These are phyloP conservation scores for Diutina scorzettiae DNA, from an alignment of 1,139 yeast genomes.

Conservation along the genomic window DNA sequence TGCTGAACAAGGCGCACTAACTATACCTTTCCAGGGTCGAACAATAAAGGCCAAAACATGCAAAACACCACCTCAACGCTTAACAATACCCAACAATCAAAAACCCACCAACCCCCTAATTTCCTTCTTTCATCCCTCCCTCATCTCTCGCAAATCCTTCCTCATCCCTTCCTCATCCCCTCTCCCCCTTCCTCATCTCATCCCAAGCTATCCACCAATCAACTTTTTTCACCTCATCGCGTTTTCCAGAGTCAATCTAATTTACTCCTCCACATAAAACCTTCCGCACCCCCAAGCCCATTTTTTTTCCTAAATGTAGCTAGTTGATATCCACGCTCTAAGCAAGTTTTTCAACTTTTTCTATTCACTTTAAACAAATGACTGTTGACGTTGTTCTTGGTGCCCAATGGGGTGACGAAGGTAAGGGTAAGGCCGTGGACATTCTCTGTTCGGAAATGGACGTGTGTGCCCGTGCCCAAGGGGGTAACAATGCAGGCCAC, in stretches of 20 bases:
- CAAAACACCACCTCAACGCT: too few relatives aligned
- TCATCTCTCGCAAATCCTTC: too few relatives aligned
- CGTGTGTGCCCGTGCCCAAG: conserved; percentile 96
- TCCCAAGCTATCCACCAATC: too few relatives aligned
- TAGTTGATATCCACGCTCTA: background rate
- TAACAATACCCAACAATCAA: too few relatives aligned
- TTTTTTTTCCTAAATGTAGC: conserved; percentile 3
- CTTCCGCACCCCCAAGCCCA: background rate
- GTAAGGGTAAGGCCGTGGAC: conserved; percentile 95
- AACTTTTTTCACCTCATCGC: too few relatives aligned
- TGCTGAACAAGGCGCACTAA: too few relatives aligned
- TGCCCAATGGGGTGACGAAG: conserved; percentile 99
- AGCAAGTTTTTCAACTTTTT: background rate
- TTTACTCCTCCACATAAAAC: background rate
- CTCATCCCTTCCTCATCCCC: too few relatives aligned
- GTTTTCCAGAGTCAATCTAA: background rate
- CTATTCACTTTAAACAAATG: conserved; percentile 23
- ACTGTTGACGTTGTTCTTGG: conserved; percentile 85
- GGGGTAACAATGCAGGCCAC: conserved; percentile 99
- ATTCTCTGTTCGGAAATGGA: conserved; percentile 87
- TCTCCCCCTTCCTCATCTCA: too few relatives aligned
- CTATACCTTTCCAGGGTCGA: too few relatives aligned
- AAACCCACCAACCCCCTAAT: too few relatives aligned
- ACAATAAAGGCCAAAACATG: too few relatives aligned
- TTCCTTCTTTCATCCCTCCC: too few relatives aligned